Evolutionary conservation across 345 rosid species (phyloP), one percentile per base, ranked within the genome.

Genomic region (Brassica incana): DNA sequence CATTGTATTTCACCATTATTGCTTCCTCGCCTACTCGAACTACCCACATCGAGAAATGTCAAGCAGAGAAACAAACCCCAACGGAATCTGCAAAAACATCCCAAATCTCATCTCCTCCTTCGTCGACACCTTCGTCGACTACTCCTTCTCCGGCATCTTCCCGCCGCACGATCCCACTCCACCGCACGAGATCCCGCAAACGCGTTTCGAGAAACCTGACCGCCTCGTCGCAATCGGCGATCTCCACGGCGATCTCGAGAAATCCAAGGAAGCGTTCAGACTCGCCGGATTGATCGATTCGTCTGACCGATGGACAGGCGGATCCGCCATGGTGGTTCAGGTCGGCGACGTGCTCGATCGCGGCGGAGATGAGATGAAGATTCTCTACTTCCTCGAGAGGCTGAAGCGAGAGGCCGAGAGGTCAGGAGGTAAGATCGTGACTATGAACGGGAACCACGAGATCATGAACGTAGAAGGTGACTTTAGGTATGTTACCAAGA

Each of bases 361-460:
- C 20, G 99, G 97, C 5, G 92, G 86, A 3, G 92, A 89, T 1
- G 99, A 92, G 88, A 64, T 95, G 25, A 91, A 85, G 84, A 89
- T 93, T 15, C 88, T 95, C 2, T 95, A 93, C 68, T 88, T 89
- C 33, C 58, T 93, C 52, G 99, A 95, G 90, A 93, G 86, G 23
- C 67, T 91, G 85, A 91, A 87, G 81, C 85, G 87, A 29, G 89
- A 90, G 82, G 98, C 98, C 0, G 85, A 70, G 75, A 87, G 76
- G 63, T 15, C 50, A 8, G 97, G 96, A 56, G 99, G 98, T 40
- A 77, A 86, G 66, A 0, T 95, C 18, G 67, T 95, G 50, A 93
- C 96, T 4, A 86, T 95, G 96, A 86, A 93, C 29, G 99, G 99
- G 0, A 95, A 95, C 67, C 99, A 95, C 74, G 99, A 95, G 88